These are phyloP conservation scores for Aureobasidium sp. DNA, from an alignment of 2,329 filamentous ascomycete genomes.

Conservation along the genomic window DNA sequence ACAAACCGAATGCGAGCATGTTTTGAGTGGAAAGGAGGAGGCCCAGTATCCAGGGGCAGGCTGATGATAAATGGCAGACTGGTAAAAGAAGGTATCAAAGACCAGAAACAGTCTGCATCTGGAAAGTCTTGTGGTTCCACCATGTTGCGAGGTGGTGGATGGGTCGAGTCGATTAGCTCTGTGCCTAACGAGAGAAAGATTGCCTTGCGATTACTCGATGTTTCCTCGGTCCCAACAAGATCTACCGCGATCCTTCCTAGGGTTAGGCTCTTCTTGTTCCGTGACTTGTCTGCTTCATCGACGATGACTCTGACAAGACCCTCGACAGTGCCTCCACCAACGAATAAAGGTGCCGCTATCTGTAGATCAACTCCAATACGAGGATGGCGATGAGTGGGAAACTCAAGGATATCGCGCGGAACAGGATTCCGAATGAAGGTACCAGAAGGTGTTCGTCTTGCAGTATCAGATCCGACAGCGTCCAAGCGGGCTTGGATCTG, in stretches of 20 bases:
- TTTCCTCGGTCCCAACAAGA: constrained; percentile 45
- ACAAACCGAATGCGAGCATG: constrained; percentile 44
- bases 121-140: constrained; percentile 35
- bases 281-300: constrained; percentile 37
- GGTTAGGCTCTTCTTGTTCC: constrained; percentile 36
- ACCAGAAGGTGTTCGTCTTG: constrained; percentile 36
- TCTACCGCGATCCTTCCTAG: constrained; percentile 44
- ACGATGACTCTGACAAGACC: constrained; percentile 41
- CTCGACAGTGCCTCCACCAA: constrained; percentile 48
- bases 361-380: constrained; percentile 42
- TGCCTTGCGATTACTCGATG: constrained; percentile 35
- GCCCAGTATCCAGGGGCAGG: constrained; percentile 45
- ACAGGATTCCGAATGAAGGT: constrained; percentile 41
- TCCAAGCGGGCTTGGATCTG: constrained; percentile 32
- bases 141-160: constrained; percentile 44
- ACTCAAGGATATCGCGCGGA: constrained; percentile 43
- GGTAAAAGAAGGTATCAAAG: constrained; percentile 38
- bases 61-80: constrained; percentile 45
- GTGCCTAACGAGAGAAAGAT: constrained; percentile 45
- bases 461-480: constrained; percentile 34
- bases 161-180: constrained; percentile 41
- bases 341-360: constrained; percentile 43
- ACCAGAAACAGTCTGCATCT: constrained; percentile 38
- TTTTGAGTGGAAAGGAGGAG: constrained; percentile 45
- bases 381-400: constrained; percentile 40